Conservation (phyloP, 805 yeast species). For the Teunomyces panamensis region DNA sequence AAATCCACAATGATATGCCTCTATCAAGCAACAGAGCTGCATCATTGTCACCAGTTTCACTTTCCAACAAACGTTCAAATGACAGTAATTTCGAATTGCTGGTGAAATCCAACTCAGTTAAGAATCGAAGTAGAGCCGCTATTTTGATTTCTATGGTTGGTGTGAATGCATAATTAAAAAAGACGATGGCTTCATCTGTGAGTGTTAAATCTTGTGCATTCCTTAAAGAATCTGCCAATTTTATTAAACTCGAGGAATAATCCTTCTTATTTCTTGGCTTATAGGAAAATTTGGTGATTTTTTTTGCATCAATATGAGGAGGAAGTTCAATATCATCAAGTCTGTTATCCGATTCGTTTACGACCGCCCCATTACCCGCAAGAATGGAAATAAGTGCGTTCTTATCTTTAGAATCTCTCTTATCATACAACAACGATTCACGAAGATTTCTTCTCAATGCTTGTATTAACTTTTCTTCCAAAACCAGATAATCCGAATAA, state of each 20-base stretch:
- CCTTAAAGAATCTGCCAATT: slow-evolving; percentile 12
- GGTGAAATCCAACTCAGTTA: neutral
- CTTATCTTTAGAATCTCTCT: slow-evolving; percentile 4
- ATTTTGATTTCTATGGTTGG: slow-evolving; percentile 19
- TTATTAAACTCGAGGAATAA: slow-evolving; percentile 14
- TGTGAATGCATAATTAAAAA: slow-evolving; percentile 17
- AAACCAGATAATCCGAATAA: neutral
- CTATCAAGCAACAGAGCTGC: slow-evolving; percentile 4
- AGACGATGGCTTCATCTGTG: slow-evolving; percentile 3
- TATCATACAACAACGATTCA: slow-evolving; percentile 10
- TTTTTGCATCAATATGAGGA: slow-evolving; percentile 32
- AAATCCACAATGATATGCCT: slow-evolving; percentile 31
- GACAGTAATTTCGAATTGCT: slow-evolving; percentile 2
- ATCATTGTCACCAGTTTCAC: slow-evolving; percentile 1
- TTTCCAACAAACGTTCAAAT: slow-evolving; percentile 16
- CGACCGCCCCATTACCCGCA: neutral
- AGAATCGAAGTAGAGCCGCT: slow-evolving; percentile 4
- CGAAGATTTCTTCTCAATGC: slow-evolving; percentile 15
- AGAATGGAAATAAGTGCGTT: slow-evolving; percentile 12
- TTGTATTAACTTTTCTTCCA: slow-evolving; percentile 10
- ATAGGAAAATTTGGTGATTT: slow-evolving; percentile 16
- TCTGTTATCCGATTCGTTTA: slow-evolving; percentile 14
- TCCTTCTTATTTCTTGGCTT: slow-evolving; percentile 4
- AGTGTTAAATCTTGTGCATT: neutral
- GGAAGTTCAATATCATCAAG: slow-evolving; percentile 38